Percentiles rank a stretch among this genome's conserved stretches.
Conservation (phyloP, 2,329 filamentous ascomycete species). For the Penicillium sp. region DNA sequence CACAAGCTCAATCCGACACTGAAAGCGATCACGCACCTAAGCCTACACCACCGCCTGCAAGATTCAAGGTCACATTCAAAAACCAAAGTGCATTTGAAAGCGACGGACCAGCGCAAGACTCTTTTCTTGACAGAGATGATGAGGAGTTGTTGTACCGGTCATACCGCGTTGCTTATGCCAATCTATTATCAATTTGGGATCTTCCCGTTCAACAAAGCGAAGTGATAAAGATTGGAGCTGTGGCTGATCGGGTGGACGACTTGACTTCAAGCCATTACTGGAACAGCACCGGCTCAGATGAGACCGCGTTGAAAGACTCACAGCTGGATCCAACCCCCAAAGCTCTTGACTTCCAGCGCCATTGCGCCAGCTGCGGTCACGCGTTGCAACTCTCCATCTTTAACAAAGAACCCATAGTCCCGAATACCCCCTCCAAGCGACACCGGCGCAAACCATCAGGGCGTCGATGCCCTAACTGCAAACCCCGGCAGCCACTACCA, state of each 20-base stretch:
- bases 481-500: slow-evolving; percentile 34
- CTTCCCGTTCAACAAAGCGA: slow-evolving; percentile 56
- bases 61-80: slow-evolving; percentile 53
- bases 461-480: slow-evolving; percentile 39
- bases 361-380: slow-evolving; percentile 45
- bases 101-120: slow-evolving; percentile 47
- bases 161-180: slow-evolving; percentile 59
- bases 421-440: slow-evolving; percentile 23
- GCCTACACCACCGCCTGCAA: slow-evolving; percentile 30
- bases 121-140: slow-evolving; percentile 51
- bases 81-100: slow-evolving; percentile 59
- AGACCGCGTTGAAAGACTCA: slow-evolving; percentile 26
- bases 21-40: slow-evolving; percentile 37
- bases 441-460: slow-evolving; percentile 18
- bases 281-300: slow-evolving; percentile 30
- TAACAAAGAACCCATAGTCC: slow-evolving; percentile 19
- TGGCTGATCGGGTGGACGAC: slow-evolving; percentile 38
- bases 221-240: slow-evolving; percentile 57
- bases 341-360: slow-evolving; percentile 45
- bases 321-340: slow-evolving; percentile 17
- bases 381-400: slow-evolving; percentile 41
- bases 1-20: slow-evolving; percentile 40
- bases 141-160: slow-evolving; percentile 50
- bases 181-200: slow-evolving; percentile 60
- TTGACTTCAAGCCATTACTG: slow-evolving; percentile 22